phyloP scores from a whole-genome alignment of 257 asterid genomes.

The Lavandula angustifolia region DNA sequence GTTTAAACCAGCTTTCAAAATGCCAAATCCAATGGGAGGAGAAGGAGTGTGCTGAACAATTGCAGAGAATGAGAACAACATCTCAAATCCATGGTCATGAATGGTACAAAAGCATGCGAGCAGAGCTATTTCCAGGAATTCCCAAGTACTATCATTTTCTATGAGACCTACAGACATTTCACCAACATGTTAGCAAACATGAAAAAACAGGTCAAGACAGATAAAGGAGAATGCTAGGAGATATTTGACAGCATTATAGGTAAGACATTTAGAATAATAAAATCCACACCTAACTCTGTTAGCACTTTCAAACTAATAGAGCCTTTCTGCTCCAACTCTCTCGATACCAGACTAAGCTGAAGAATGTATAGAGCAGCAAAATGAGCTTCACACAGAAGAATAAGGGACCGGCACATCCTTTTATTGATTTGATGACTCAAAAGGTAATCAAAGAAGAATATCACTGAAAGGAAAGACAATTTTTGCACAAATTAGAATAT shows the following conservation, averaged over 20 bases:
- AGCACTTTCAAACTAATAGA: conserved; percentile 66
- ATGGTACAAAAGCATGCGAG: conserved; percentile 95
- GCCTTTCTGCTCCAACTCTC: conserved; percentile 64
- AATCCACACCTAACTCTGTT: conserved; percentile 77
- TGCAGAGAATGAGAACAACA: conserved; percentile 90
- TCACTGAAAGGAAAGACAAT: conserved; percentile 63
- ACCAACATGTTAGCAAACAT: conserved; percentile 33
- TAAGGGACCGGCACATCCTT: conserved; percentile 80
- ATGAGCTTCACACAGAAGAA: conserved; percentile 94
- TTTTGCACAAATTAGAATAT: conserved; percentile 39
- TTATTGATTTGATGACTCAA: conserved; percentile 70
- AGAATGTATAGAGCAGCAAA: conserved; percentile 83
- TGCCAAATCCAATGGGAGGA: conserved; percentile 95
- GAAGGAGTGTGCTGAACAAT: conserved; percentile 81
- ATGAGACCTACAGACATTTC: conserved; percentile 70
- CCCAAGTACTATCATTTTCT: conserved; percentile 76
- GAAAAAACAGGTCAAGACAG: conserved; percentile 3
- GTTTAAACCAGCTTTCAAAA: conserved; percentile 94
- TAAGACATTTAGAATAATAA: conserved; percentile 31
- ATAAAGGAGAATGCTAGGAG: conserved; percentile 27
- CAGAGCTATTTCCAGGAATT: conserved; percentile 78
- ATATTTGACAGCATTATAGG: conserved; percentile 25
- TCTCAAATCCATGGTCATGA: conserved; percentile 89
- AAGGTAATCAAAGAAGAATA: conserved; percentile 85
- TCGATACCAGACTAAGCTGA: conserved; percentile 81